Base-by-base conservation (phyloP, 306 rosid species). In the Sicyos edulis region DNA sequence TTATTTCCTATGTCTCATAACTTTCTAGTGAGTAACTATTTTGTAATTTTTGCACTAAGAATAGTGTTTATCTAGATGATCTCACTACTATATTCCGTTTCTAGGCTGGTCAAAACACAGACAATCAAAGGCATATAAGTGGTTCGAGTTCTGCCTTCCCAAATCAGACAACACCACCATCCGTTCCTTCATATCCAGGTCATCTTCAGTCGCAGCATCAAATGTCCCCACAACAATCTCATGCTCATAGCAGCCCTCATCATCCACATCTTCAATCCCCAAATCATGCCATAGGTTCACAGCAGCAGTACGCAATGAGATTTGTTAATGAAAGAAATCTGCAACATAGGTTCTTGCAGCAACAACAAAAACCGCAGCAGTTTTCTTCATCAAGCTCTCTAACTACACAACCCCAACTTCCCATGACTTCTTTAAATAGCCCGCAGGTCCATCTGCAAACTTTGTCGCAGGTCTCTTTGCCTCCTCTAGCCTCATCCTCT, bases 41-140 rank as follows among this genome's bases (percentile, higher is more conserved):
- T 69, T 16, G 40, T 24, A 50, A 0, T 24, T 73, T 26, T 42
- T 8, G 47, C 47, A 42, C 47, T 2, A 42, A 9, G 11, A 42
- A 42, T 42, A 42, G 1, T 58, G 54, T 45, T 72, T 32, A 11
- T 73, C 0, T 16, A 12, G 16, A 42, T 14, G 32, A 37, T 73
- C 67, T 73, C 44, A 57, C 67, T 57, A 4, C 3, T 34, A 14
- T 73, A 69, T 74, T 58, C 22, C 55, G 29, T 78, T 61, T 37
- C 76, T 81, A 95, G 96, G 92, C 96, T 80, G 97, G 88, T 61
- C 97, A 86, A 73, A 91, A 83, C 80, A 85, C 79, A 32, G 97
- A 89, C 77, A 95, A 91, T 80, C 97, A 88, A 80, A 87, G 92
- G 88, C 95, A 87, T 81, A 82, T 85, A 69, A 86, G 83, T 89